Evolutionary conservation across 2,329 filamentous ascomycete genomes (phyloP), one percentile per base, ranked within the genome.

Genomic region (Lachnellula subtilissima): DNA sequence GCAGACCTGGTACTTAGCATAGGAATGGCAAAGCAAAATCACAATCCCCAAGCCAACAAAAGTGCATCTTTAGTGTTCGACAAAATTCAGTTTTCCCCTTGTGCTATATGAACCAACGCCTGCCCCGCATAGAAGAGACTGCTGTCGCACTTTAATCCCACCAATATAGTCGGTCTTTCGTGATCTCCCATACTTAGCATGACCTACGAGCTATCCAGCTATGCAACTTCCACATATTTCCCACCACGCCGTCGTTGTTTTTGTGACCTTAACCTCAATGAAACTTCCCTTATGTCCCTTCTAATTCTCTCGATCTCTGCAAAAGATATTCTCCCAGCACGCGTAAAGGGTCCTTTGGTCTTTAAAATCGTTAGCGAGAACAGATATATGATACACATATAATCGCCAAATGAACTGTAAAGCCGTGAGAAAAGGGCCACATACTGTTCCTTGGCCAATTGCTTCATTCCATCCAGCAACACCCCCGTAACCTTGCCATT

Each of bases 381-480:
- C 9, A 32, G 28, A 12, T 9, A 11, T 35, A 19, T 5, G 3
- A 28, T 51, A 19, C 19, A 12, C 19, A 12, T 25, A 35, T 5
- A 53, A 50, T 28, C 43, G 35, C 15, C 35, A 25, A 23, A 1
- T n/a, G 15, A 47, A 42, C 15, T 11, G 23, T 40, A 52, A 17
- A 40, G 12, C 17, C 14, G 15, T 4, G n/a, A 40, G n/a, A 40
- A 40, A 7, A 40, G n/a, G 37, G 15, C 17, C 15, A 79, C 86
- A 67, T 72, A 90, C 87, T 87, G 82, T 43, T 90, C 85, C 63
- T 82, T 84, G 4, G 85, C 86, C 58, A 91, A 69, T 53, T 79
- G 72, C 74, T 90, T 91, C 85, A 91, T 88, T 23, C 87, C 88
- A 65, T 91, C 87, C 40, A 91, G 73, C 56, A 91, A 67, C 25